Evolutionary conservation across 2,329 filamentous ascomycete genomes (phyloP), one percentile per base, ranked within the genome.

Genomic region (Xylaria multiplex): DNA sequence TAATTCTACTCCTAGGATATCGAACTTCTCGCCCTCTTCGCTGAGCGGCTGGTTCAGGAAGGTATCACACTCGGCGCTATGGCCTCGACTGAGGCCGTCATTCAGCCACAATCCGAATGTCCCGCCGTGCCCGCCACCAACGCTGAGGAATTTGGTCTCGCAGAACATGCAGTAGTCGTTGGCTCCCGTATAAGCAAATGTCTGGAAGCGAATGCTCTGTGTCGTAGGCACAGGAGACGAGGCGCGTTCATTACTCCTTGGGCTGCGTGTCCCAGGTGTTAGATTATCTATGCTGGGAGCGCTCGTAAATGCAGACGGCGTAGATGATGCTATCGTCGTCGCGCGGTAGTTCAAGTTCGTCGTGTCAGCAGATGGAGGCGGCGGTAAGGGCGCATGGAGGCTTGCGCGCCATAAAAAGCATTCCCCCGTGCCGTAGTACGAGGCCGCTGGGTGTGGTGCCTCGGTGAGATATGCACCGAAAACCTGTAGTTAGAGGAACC

Each of bases 81-180:
- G 88, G 2, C 96, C 96, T 64, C 90, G 87, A 69, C 95, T 92
- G 52, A 98, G 87, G 19, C 88, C 88, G 72, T 95, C 91, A 77
- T 97, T 93, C 13, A 99, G 85, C 96, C 96, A 98, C 6, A 99
- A 82, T 2, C 96, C 96, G 77, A 96, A 98, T 73, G 92, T 91
- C 0, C 96, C 95, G 72, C 97, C 93, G 49, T 85, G 93, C 62
- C 93, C 95, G 11, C 96, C 96, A 22, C 98, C 85, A 14, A 78
- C 74, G 24, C 72, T 74, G 49, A 99, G 79, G 77, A 92, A 98
- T 27, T 90, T 87, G 2, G 88, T 84, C 80, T 98, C 93, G 79
- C 95, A 98, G 74, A 96, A 91, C 71, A 98, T 96, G 82, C 95
- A 93, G 77, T 97, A 99, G 79, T 98, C 96, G 78, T 99, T 98